Evolutionary conservation across 208 protist species (phyloP), one percentile per base, ranked within the genome.

Genomic region (Lotmaria passim): DNA sequence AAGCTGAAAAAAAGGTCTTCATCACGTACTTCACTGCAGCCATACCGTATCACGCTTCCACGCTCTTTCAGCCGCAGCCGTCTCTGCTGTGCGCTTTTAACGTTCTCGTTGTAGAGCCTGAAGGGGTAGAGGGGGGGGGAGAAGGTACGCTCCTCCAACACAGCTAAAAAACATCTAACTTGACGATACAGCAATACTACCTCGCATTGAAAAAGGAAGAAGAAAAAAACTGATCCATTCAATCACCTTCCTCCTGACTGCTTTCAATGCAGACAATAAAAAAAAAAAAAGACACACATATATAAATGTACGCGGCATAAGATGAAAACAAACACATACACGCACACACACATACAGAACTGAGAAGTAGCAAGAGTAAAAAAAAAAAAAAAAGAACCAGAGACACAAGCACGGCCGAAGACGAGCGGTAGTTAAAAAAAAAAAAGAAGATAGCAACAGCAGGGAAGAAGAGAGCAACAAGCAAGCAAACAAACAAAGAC

Each of bases 281-380:
- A 56, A 57, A 52, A 57, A 68, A 57, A 43, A 30, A 2, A 53
- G 24, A 31, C 19, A 51, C 11, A 21, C 14, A 55, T n/a, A n/a
- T n/a, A n/a, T n/a, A n/a, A n/a, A n/a, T n/a, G n/a, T n/a, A n/a
- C n/a, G n/a, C n/a, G n/a, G n/a, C n/a, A n/a, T n/a, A n/a, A n/a
- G n/a, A n/a, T n/a, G n/a, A n/a, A n/a, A n/a, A n/a, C n/a, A 41
- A 51, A 38, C 46, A 65, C 59, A 23, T 47, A 58, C 14, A 33
- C 62, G 58, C 62, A 58, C 46, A 68, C 50, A 68, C 31, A 68
- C 31, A 38, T 17, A 44, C 7, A 28, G 26, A 51, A 24, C 46
- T 4, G n/a, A n/a, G 61, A 30, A 62, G 7, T 56, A 68, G 7
- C 60, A 53, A 56, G 36, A 44, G 56, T n/a, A n/a, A 31, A 43